Percentiles rank a stretch among this genome's conserved stretches.
Conservation (phyloP, 2,329 filamentous ascomycete species). For the Orbilia javanica region DNA sequence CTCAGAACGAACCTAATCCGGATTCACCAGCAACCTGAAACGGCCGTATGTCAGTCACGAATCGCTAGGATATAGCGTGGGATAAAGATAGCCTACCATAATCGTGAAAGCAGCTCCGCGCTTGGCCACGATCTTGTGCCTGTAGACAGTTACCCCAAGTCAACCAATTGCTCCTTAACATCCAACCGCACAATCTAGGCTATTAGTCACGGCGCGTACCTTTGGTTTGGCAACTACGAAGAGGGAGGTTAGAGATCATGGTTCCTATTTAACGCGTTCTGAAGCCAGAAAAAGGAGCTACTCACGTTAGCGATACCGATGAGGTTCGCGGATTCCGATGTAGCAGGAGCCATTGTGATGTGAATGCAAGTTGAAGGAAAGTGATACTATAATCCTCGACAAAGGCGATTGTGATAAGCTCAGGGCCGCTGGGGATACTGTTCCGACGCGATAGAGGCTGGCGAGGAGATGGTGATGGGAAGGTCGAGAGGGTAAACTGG, state of each 20-base stretch:
- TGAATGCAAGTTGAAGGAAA: conserved; percentile 45
- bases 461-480: conserved; percentile 59
- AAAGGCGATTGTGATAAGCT: conserved; percentile 31
- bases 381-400: conserved; percentile 34
- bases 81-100: conserved; percentile 76
- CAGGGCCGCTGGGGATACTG: conserved; percentile 4
- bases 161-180: conserved; percentile 7
- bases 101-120: conserved; percentile 98
- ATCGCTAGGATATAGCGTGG: conserved; percentile 62
- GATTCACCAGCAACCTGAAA: conserved; percentile 95
- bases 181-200: not conserved
- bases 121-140: conserved; percentile 80
- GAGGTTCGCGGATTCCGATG: conserved; percentile 73
- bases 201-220: conserved; percentile 66
- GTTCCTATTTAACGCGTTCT: conserved; percentile 69
- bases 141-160: conserved; percentile 62
- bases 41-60: conserved; percentile 21
- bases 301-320: conserved; percentile 81
- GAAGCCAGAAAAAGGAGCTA: conserved; percentile 61
- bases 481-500: conserved; percentile 54
- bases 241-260: conserved; percentile 72
- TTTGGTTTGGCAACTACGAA: conserved; percentile 76
- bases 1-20: conserved; percentile 70
- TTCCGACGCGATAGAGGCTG: conserved; percentile 42
- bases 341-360: conserved; percentile 69